These are phyloP conservation scores for Canariomyces notabilis DNA, from an alignment of 2,329 filamentous ascomycete species.

Conservation along the genomic window DNA sequence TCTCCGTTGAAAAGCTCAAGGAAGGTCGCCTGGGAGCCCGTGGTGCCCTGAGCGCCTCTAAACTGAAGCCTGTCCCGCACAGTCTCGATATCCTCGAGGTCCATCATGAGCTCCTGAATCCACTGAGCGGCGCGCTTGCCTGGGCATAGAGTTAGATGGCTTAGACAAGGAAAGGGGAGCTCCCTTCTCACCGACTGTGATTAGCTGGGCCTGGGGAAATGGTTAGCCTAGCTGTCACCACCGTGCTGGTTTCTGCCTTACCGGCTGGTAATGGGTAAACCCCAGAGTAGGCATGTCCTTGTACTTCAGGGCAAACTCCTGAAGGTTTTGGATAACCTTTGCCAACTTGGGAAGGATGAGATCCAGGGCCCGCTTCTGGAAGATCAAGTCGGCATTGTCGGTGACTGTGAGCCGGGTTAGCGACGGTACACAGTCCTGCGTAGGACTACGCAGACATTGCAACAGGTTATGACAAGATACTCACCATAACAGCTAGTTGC, in stretches of 20 bases:
- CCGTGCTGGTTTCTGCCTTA: not conserved
- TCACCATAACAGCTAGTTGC: conserved; percentile 41
- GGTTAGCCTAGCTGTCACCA: not conserved
- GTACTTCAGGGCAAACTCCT: conserved; percentile 65
- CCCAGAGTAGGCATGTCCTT: conserved; percentile 65
- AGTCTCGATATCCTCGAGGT: conserved; percentile 68
- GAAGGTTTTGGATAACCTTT: conserved; percentile 70
- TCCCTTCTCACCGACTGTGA: conserved; percentile 48
- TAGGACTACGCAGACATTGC: no score
- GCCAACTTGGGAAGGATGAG: conserved; percentile 72
- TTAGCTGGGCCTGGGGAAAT: conserved; percentile 44
- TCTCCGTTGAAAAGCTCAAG: conserved; percentile 58
- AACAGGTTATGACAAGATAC: not conserved
- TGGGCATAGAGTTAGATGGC: not conserved
- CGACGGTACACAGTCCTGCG: not conserved
- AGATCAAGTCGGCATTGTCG: conserved; percentile 73
- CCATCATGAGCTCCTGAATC: conserved; percentile 63
- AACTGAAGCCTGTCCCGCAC: conserved; percentile 66
- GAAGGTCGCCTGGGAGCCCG: conserved; percentile 75
- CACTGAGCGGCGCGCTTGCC: conserved; percentile 65
- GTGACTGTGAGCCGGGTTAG: conserved; percentile 42
- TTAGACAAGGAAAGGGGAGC: not conserved
- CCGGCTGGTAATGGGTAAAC: conserved; percentile 68
- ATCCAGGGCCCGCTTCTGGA: conserved; percentile 61
- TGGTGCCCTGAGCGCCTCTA: conserved; percentile 64